Evolutionary conservation across 2,329 filamentous ascomycete species (phyloP).

Genomic region (Paecilomyces dactylethromorphus): DNA sequence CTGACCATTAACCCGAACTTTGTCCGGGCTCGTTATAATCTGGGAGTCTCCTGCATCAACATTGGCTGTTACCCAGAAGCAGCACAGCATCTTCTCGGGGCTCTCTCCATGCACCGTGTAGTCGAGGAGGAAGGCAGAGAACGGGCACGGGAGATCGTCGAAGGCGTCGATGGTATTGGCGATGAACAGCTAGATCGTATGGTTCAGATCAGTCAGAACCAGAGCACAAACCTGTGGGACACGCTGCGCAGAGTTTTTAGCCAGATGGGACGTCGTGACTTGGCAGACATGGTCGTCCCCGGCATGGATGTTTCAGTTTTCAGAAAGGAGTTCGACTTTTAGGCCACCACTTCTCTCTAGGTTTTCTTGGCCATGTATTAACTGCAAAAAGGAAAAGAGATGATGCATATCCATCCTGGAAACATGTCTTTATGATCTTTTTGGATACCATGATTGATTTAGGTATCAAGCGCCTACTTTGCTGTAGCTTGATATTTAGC

Average conservation of each 20-base stretch:
- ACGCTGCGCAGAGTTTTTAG: conserved; percentile 91
- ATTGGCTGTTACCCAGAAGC: conserved; percentile 93
- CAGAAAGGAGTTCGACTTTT: conserved; percentile 86
- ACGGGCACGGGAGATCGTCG: conserved; percentile 74
- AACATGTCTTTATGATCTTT: conserved; percentile 5
- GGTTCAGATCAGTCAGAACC: conserved; percentile 73
- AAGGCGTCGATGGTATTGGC: conserved; percentile 49
- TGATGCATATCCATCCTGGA: conserved; percentile 1
- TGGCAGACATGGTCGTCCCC: conserved; percentile 78
- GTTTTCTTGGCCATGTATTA: background rate
- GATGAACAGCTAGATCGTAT: conserved; percentile 78
- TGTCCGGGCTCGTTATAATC: conserved; percentile 91
- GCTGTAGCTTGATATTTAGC: background rate
- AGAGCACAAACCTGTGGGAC: conserved; percentile 94
- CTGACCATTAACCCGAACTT: conserved; percentile 90
- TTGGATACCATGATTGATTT: conserved; percentile 1
- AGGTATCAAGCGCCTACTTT: background rate
- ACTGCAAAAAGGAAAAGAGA: background rate
- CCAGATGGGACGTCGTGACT: conserved; percentile 84
- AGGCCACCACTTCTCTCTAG: conserved; percentile 10
- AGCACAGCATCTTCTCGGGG: conserved; percentile 84
- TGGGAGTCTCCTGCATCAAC: conserved; percentile 95
- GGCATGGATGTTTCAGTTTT: conserved; percentile 90
- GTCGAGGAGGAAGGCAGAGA: conserved; percentile 80
- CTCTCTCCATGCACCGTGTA: conserved; percentile 90